Conservation (phyloP, 2,329 filamentous ascomycete genomes). For the Tolypocladium guangdongense region DNA sequence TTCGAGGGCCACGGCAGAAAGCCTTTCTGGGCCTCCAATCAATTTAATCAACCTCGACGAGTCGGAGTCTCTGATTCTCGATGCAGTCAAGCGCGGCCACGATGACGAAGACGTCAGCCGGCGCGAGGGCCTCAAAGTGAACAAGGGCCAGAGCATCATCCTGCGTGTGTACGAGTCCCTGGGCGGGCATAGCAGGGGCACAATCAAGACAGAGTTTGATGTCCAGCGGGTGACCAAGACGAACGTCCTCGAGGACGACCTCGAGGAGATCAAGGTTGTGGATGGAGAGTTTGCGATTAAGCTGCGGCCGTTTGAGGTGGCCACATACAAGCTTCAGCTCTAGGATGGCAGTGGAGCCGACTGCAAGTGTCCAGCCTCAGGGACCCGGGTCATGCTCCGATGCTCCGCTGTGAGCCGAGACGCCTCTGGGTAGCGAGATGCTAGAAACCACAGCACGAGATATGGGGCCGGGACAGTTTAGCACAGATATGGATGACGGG, state of each 20-base stretch:
- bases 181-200: slow-evolving; percentile 67
- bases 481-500: background rate
- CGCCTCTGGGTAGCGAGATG: background rate
- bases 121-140: slow-evolving; percentile 48
- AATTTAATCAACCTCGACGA: slow-evolving; percentile 49
- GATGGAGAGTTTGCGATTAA: slow-evolving; percentile 46
- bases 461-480: background rate
- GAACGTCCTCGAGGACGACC: slow-evolving; percentile 82
- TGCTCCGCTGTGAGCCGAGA: slow-evolving; percentile 1
- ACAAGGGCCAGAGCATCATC: slow-evolving; percentile 69
- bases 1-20: slow-evolving; percentile 14
- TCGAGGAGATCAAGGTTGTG: slow-evolving; percentile 48
- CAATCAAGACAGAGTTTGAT: slow-evolving; percentile 54
- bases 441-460: background rate
- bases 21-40: slow-evolving; percentile 37
- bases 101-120: slow-evolving; percentile 65
- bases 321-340: slow-evolving; percentile 58
- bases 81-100: slow-evolving; percentile 88
- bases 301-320: slow-evolving; percentile 75
- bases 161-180: slow-evolving; percentile 80
- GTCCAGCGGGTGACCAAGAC: slow-evolving; percentile 72
- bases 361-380: slow-evolving; percentile 12
- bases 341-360: slow-evolving; percentile 21
- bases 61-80: slow-evolving; percentile 59
- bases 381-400: slow-evolving; percentile 8